Conservation (phyloP, 208 protist genomes). For the Trypanosoma melophagium region DNA sequence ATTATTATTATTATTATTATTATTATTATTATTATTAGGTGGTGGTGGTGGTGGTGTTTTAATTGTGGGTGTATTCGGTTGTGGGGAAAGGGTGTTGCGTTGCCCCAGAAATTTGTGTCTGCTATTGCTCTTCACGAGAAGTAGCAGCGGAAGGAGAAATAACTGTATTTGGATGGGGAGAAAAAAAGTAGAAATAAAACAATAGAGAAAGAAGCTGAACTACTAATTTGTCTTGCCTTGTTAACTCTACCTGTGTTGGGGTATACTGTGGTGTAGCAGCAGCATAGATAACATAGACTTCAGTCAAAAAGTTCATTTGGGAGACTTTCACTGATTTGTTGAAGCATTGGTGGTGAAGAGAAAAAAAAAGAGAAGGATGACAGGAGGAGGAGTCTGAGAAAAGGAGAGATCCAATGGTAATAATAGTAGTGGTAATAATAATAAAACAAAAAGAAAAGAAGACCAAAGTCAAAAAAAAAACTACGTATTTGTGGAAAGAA, state of each 20-base stretch:
- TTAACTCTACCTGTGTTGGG: background rate
- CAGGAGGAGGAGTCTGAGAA: no score
- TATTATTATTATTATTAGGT: no score
- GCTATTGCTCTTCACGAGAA: no score
- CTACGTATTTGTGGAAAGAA: no score
- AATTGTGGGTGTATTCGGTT: no score
- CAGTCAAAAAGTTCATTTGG: background rate
- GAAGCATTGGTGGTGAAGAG: background rate
- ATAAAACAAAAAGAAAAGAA: background rate
- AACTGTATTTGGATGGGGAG: background rate
- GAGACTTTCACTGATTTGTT: background rate
- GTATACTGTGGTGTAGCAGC: background rate
- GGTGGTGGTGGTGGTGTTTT: no score
- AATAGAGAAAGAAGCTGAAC: background rate
- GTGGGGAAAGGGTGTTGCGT: no score
- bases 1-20: no score
- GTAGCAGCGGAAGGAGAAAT: no score
- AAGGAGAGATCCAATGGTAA: background rate
- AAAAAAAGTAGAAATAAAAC: background rate
- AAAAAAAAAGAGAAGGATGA: background rate
- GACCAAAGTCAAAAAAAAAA: background rate
- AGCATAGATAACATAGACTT: slow-evolving; percentile 11
- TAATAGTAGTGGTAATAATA: background rate
- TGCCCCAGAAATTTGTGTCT: no score
- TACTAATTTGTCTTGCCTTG: background rate